Evolutionary conservation across 768 basidiomycete species (phyloP), one percentile per base, ranked within the genome.

Genomic region (Aureoboletus auriporus): DNA sequence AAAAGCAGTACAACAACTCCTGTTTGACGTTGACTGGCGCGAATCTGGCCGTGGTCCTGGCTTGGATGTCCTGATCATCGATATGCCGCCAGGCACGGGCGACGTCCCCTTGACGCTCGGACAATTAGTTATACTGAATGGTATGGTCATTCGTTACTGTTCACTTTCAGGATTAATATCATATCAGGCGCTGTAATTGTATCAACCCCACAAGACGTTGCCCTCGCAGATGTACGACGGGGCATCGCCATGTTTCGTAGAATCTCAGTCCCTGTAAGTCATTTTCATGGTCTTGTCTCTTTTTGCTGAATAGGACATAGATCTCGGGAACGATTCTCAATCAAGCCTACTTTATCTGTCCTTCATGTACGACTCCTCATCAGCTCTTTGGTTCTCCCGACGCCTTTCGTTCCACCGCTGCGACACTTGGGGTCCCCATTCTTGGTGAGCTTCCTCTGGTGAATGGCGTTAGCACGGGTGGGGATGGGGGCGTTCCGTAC

Each of bases 71-170:
- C 75, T 99, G 13, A 88, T 97, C 7, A 72, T 97, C 23, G 95
- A 99, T 64, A 92, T 96, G 85, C 95, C 95, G 3, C 95, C 95
- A 0, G 95, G 95, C 0, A 99, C 95, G 0, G 95, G 95, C 0
- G 95, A 99, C 63, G 93, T 99, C 0, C 90, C 91, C 8, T 75
- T 99, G 40, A 93, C 90, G 7, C 71, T 99, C 0, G 93, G 89
- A 1, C 93, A 96, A 60, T 76, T 94, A 17, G 89, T 93, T 0
- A 65, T 75, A 12, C 86, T 93, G 1, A 82, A 95, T 54, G 92
- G 93, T 90, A 42, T 30, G n/a, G 8, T 36, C 29, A 23, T 16
- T 4, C 5, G 8, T 20, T 8, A 0, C 13, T 4, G 4, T 33
- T 40, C 26, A 14, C 10, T 23, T 42, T 10, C 36, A 28, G 1